Conservation (phyloP, 129 eudicot genomes). For the Flaveria ramosissima region DNA sequence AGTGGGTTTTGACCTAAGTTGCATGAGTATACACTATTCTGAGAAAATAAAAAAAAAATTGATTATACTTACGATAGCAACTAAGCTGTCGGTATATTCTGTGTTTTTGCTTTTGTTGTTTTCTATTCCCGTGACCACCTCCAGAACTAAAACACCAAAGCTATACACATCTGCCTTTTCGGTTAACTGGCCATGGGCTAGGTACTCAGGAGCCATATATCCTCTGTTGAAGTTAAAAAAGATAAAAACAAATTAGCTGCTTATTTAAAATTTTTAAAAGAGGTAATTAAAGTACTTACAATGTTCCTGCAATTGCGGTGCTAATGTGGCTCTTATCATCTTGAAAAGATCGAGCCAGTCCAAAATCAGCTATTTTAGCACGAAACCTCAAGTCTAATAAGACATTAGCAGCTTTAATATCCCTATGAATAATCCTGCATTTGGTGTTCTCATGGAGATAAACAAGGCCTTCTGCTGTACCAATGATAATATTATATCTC, state of each 20-base stretch:
- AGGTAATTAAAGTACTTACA: conserved; percentile 13
- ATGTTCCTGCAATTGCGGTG: conserved; percentile 28
- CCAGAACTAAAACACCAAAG: conserved; percentile 65
- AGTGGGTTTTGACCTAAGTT: background rate
- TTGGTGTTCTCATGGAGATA: conserved; percentile 25
- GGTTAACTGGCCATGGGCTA: conserved; percentile 70
- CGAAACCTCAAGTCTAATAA: conserved; percentile 26
- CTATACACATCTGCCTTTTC: conserved; percentile 82
- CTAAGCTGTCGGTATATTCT: conserved; percentile 61
- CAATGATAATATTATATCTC: conserved; percentile 17
- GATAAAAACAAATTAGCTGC: background rate
- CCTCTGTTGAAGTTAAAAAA: conserved; percentile 37
- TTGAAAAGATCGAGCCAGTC: conserved; percentile 26
- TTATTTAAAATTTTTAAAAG: background rate
- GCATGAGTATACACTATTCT: background rate
- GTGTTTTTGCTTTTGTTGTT: conserved; percentile 52
- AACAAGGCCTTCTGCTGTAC: conserved; percentile 29
- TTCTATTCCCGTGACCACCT: conserved; percentile 69
- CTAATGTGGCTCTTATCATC: conserved; percentile 29
- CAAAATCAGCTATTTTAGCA: conserved; percentile 29
- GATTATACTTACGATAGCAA: conserved; percentile 44
- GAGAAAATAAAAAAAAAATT: background rate
- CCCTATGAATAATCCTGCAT: conserved; percentile 24
- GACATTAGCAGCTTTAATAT: conserved; percentile 28
- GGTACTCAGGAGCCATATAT: conserved; percentile 80